A percentile compares a stretch with the other conserved stretches of the same genome.
Evolutionary conservation across 2,329 filamentous ascomycete species (phyloP).

Genomic region (Juglanconis sp.): DNA sequence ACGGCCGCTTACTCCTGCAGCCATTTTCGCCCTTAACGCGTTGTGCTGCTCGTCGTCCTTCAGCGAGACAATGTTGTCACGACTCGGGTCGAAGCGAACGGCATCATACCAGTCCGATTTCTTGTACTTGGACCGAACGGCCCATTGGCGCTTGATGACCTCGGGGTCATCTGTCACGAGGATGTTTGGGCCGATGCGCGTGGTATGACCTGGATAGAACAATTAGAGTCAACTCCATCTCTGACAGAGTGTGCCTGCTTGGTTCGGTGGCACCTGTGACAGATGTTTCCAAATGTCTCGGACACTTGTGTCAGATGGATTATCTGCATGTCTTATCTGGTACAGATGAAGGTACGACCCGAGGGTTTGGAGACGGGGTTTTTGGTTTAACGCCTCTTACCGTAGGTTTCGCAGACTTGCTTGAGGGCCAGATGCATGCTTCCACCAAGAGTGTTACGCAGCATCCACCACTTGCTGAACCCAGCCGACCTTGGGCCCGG

Average conservation of each 20-base stretch:
- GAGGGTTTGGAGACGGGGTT: constrained; percentile 1
- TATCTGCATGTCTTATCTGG: constrained; percentile 16
- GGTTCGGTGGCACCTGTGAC: neutral
- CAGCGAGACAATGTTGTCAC: constrained; percentile 34
- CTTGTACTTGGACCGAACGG: constrained; percentile 34
- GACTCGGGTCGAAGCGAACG: constrained; percentile 33
- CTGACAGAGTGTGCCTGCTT: neutral
- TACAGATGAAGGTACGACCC: constrained; percentile 10
- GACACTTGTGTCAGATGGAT: constrained; percentile 8
- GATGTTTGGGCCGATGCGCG: constrained; percentile 26
- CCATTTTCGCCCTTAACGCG: constrained; percentile 41
- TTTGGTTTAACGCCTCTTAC: constrained; percentile 17
- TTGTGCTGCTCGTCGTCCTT: constrained; percentile 33
- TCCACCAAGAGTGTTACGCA: constrained; percentile 26
- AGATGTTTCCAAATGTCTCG: constrained; percentile 11
- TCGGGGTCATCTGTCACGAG: constrained; percentile 27
- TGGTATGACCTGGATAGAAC: constrained; percentile 21
- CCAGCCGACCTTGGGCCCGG: constrained; percentile 24
- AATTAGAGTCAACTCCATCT: neutral
- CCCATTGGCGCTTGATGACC: constrained; percentile 28
- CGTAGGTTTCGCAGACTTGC: constrained; percentile 23
- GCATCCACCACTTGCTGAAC: constrained; percentile 28
- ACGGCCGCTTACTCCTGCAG: constrained; percentile 34
- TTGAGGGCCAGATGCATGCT: constrained; percentile 26
- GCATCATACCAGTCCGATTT: constrained; percentile 36